These are phyloP conservation scores for Russula virescens DNA, from an alignment of 768 basidiomycete genomes.

Conservation along the genomic window DNA sequence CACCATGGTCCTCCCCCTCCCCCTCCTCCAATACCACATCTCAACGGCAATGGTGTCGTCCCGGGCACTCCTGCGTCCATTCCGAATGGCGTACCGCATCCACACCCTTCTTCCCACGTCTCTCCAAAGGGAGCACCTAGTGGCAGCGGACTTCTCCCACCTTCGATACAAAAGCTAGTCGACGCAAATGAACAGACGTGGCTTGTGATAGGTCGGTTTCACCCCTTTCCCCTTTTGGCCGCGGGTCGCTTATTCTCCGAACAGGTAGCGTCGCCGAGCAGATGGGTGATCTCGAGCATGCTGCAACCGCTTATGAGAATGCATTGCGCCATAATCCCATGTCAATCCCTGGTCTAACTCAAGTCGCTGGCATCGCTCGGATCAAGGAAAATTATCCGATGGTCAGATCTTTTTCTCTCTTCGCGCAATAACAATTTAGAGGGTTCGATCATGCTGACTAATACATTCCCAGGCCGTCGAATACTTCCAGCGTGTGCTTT, in stretches of 20 bases:
- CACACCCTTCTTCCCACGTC: conserved; percentile 35
- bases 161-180: conserved; percentile 69
- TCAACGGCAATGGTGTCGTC: conserved; percentile 49
- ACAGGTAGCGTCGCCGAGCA: conserved; percentile 93
- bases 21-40: conserved; percentile 40
- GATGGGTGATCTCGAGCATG: conserved; percentile 90
- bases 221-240: conserved; percentile 16
- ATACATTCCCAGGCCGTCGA: conserved; percentile 72
- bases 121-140: conserved; percentile 31
- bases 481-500: conserved; percentile 90
- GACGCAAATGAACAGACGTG: conserved; percentile 92
- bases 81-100: conserved; percentile 40
- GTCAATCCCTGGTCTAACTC: conserved; percentile 84
- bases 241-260: conserved; percentile 27
- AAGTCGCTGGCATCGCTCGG: conserved; percentile 93
- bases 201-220: conserved; percentile 75
- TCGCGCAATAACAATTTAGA: not conserved
- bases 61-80: conserved; percentile 38
- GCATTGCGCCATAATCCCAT: conserved; percentile 93
- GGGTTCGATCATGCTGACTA: conserved; percentile 22
- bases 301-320: conserved; percentile 88
- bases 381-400: conserved; percentile 97
- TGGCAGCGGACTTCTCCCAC: conserved; percentile 27
- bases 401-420: conserved; percentile 42
- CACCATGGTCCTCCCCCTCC: conserved; percentile 39